Percentiles rank a stretch among this genome's conserved stretches.
Evolutionary conservation across 257 asterid species (phyloP).

Genomic region (Solanum virginianum): DNA sequence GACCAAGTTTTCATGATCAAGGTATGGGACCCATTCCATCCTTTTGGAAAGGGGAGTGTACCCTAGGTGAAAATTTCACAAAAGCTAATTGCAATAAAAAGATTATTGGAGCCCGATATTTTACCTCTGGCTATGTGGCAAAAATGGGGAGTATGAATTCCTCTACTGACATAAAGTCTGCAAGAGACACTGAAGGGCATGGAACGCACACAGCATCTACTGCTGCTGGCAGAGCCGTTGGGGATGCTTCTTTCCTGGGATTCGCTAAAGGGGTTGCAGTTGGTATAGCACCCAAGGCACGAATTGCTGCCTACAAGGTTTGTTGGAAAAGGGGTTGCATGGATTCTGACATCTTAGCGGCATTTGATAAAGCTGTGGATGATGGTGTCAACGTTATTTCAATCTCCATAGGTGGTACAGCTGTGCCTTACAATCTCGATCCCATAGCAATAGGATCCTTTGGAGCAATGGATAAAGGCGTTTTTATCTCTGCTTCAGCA

Average conservation of each 20-base stretch:
- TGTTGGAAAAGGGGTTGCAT: slow-evolving; percentile 79
- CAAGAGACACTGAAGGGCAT: slow-evolving; percentile 68
- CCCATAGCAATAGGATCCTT: slow-evolving; percentile 79
- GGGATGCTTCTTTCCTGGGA: slow-evolving; percentile 57
- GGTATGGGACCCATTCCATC: slow-evolving; percentile 59
- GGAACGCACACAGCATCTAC: slow-evolving; percentile 94
- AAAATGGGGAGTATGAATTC: slow-evolving; percentile 12
- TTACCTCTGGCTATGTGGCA: slow-evolving; percentile 45
- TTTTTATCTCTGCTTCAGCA: slow-evolving; percentile 68
- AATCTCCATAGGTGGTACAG: slow-evolving; percentile 67
- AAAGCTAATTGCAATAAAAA: slow-evolving; percentile 47
- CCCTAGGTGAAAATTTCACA: slow-evolving; percentile 38
- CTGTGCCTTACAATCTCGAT: slow-evolving; percentile 43
- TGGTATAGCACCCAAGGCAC: slow-evolving; percentile 78
- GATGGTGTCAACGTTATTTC: slow-evolving; percentile 76
- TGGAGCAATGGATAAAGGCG: slow-evolving; percentile 63
- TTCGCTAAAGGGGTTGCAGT: slow-evolving; percentile 57
- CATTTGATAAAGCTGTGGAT: slow-evolving; percentile 73
- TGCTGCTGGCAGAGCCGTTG: slow-evolving; percentile 68
- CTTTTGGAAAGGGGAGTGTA: slow-evolving; percentile 64
- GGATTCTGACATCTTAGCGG: slow-evolving; percentile 81
- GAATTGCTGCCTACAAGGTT: slow-evolving; percentile 59
- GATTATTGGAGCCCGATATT: slow-evolving; percentile 62
- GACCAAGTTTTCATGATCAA: slow-evolving; percentile 52
- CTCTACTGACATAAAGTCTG: slow-evolving; percentile 31